Evolutionary conservation across 345 rosid species (phyloP), one percentile per base, ranked within the genome.

Genomic region (Syzygium aromaticum): DNA sequence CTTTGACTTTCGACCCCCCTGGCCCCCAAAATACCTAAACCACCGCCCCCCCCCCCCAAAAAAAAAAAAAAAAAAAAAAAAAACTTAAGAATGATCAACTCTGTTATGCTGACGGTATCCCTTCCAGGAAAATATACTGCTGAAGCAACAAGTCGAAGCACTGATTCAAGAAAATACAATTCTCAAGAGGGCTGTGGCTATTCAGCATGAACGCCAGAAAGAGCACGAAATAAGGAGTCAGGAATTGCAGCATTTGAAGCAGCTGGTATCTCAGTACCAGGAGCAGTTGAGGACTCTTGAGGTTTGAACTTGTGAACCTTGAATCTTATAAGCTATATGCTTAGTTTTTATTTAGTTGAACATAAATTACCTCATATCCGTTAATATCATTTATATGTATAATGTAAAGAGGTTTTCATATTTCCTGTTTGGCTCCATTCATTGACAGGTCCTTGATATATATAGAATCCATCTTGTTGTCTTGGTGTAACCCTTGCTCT

Each of bases 261-360:
- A 96, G 88, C 86, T 96, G 86, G 93, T 94, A 23, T 84, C 95
- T 85, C 98, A 94, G 87, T 95, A 94, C 91, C 98, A 95, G 92
- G 97, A 96, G 52, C 98, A 96, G 86, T 19, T 96, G 92, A 94
- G 96, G 90, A 93, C 97, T 51, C 90, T 96, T 53, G 98, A 96
- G 98, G 98, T 95, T 25, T 22, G 52, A 46, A 52, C 43, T 21
- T 84, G 54, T 54, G 59, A 67, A 67, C 25, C 25, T 13, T 33
- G 80, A 67, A 67, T 67, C 46, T 33, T 67, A 46, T 33, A 17
- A 9, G 19, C 46, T 67, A 33, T 17, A 8, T 67, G 25, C 49
- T 17, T 67, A 17, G 46, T 21, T 67, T 67, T 67, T 17, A 67
- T 67, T 33, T 67, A 67, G 33, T 67, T 33, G 78, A 67, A 67